These are phyloP conservation scores for Pharus latifolius DNA, from an alignment of 176 grass and related monocot genomes.

Conservation along the genomic window DNA sequence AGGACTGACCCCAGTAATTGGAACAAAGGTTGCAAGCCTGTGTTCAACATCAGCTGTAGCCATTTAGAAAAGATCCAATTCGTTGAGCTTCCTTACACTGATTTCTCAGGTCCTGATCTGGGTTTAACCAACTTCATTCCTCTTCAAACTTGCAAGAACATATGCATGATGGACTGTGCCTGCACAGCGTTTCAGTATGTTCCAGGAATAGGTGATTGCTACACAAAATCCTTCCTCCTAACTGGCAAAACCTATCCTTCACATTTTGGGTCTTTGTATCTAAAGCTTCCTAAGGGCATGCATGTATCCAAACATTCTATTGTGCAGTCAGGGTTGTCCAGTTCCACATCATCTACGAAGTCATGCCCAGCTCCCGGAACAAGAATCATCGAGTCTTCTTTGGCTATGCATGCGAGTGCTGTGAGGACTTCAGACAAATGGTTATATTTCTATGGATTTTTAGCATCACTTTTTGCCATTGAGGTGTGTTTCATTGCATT, in stretches of 20 bases:
- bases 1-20: slow-evolving; percentile 25
- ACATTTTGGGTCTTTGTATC: background rate
- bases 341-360: no score
- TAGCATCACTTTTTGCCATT: slow-evolving; percentile 27
- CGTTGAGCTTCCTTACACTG: background rate
- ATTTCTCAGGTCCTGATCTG: slow-evolving; percentile 18
- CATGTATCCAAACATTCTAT: no score
- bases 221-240: background rate
- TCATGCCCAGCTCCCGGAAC: no score
- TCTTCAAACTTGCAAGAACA: background rate
- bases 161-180: slow-evolving; percentile 17
- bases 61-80: slow-evolving; percentile 6
- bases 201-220: slow-evolving; percentile 1
- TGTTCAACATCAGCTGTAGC: slow-evolving; percentile 5
- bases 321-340: no score
- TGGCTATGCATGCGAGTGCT: no score
- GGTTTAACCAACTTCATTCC: background rate
- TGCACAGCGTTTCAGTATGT: slow-evolving; percentile 15
- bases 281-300: slow-evolving; percentile 27
- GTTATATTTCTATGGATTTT: slow-evolving; percentile 23
- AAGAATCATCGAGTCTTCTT: no score
- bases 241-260: background rate
- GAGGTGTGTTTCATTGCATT: slow-evolving; percentile 6
- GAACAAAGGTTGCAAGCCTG: slow-evolving; percentile 37
- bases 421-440: background rate